Base-by-base conservation (phyloP, 2,329 filamentous ascomycete genomes). In the Phialemoniopsis sp. region DNA sequence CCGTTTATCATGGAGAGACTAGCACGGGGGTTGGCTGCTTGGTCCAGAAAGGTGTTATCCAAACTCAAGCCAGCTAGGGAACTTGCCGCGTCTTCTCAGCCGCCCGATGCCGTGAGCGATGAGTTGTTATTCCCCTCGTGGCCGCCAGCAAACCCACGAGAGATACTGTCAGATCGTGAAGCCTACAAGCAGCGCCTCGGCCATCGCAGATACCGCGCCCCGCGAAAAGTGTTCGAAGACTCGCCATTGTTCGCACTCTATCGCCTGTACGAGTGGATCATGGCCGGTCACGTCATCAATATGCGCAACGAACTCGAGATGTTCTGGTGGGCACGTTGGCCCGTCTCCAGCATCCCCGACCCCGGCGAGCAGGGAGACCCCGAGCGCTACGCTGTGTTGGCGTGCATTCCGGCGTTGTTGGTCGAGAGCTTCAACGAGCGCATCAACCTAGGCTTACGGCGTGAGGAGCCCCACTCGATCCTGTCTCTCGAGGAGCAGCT, bases 261-360 rank as follows among this genome's bases (percentile, higher is more conserved):
- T 31, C 40, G 43, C 10, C 34, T 46, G 12, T 46, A 46, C 28
- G 40, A 43, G 34, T 46, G 37, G 37, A 31, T 46, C 32, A 37
- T 46, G 37, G 33, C 36, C 13, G 38, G 34, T 36, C 30, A 37
- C 31, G 9, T 13, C 10, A 28, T 38, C 18, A 32, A 38, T n/a
- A 30, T 40, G 13, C 37, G 40, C 31, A 44, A 44, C 40, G 40
- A 44, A 40, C 39, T 45, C 13, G 45, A 45, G 37, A 15, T 38
- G n/a, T 43, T 47, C 32, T 45, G 45, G 42, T 42, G 42, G 42
- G 17, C 31, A 13, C 37, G 38, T 7, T 46, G 41, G 45, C 42
- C 37, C 26, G 45, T 45, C n/a, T 33, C 39, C 10, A 34, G 33
- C 37, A 44, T 45, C 14, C 45, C 45, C 10, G 45, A 45, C 34